Evolutionary conservation across 495 filamentous ascomycete species (phyloP), one percentile per base, ranked within the genome.

Genomic region (Amniculicola lignicola): DNA sequence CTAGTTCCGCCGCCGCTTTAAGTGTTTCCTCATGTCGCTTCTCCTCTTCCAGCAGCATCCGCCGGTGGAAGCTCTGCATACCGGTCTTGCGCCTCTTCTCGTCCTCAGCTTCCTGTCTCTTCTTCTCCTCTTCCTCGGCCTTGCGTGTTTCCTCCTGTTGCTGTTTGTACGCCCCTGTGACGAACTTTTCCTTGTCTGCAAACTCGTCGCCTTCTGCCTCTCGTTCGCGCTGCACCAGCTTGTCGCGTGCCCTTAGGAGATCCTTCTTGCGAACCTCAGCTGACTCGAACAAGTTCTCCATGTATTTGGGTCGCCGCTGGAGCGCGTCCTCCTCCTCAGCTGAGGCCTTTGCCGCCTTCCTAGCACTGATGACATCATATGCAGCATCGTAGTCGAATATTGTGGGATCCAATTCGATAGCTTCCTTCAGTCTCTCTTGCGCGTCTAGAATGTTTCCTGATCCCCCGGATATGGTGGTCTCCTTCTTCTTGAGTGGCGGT

Each of bases 191-290:
- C 70, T 96, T 98, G 57, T 93, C 94, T 0, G 82, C 86, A 65
- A 89, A 96, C 70, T 91, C 89, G 12, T 96, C 94, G 9, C 93
- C 93, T 71, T 98, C 93, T 0, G 84, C 87, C 60, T 92, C 94
- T 29, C 93, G 82, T 69, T 98, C 94, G 39, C 84, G 83, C 61
- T 88, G 84, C 24, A 97, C 74, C 68, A 89, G 76, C 66, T 89
- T 88, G 69, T 98, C 93, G 59, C 89, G 85, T 12, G 93, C 93
- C 7, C 94, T 83, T 28, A 88, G 74, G 42, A 88, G 82, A 71
- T 96, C 93, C 22, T 90, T 86, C 70, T 96, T 95, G 25, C 94
- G 84, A 25, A 89, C 70, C 53, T 90, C 88, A 1, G 93, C 90
- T 1, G 89, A 88, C 11, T 83, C 81, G 18, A 96, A 72, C 21